Conservation (phyloP, 1,139 yeast genomes). For the Diutina scorzettiae region DNA sequence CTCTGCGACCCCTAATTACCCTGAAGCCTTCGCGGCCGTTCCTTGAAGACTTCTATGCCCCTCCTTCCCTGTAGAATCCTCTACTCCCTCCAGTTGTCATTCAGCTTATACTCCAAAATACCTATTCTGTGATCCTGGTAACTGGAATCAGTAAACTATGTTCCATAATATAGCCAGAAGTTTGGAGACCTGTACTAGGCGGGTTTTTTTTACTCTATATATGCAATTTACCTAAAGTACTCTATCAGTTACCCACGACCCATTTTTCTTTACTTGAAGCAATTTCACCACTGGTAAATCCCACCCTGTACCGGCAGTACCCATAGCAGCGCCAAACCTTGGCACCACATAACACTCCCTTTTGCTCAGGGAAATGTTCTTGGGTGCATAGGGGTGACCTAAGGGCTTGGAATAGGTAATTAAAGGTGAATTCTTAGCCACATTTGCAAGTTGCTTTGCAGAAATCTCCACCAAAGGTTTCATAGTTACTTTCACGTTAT, state of each 20-base stretch:
- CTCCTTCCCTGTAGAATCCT: too few relatives aligned
- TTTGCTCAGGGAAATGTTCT: constrained; percentile 45
- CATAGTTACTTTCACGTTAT: constrained; percentile 28
- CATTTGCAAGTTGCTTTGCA: constrained; percentile 65
- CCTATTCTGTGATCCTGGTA: too few relatives aligned
- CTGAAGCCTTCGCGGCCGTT: too few relatives aligned
- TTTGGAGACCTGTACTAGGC: too few relatives aligned
- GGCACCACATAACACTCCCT: constrained; percentile 89
- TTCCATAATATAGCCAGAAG: too few relatives aligned
- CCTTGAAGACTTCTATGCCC: too few relatives aligned
- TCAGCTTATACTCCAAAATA: too few relatives aligned
- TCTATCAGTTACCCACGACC: constrained; percentile 41
- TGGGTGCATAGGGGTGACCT: constrained; percentile 84
- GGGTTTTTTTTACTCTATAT: too few relatives aligned
- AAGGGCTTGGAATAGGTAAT: constrained; percentile 82
- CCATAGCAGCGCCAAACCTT: constrained; percentile 73
- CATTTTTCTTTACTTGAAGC: constrained; percentile 48
- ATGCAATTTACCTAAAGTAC: too few relatives aligned
- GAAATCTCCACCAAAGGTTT: constrained; percentile 65
- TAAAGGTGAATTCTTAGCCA: constrained; percentile 62
- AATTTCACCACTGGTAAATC: constrained; percentile 81
- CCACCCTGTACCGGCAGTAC: constrained; percentile 86
- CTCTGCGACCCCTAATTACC: too few relatives aligned
- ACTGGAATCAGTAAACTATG: too few relatives aligned
- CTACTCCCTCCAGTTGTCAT: too few relatives aligned